A percentile compares a stretch with the other conserved stretches of the same genome.
These are phyloP conservation scores for Speleostelium caveatum DNA, from an alignment of 78 protist species.

Conservation along the genomic window DNA sequence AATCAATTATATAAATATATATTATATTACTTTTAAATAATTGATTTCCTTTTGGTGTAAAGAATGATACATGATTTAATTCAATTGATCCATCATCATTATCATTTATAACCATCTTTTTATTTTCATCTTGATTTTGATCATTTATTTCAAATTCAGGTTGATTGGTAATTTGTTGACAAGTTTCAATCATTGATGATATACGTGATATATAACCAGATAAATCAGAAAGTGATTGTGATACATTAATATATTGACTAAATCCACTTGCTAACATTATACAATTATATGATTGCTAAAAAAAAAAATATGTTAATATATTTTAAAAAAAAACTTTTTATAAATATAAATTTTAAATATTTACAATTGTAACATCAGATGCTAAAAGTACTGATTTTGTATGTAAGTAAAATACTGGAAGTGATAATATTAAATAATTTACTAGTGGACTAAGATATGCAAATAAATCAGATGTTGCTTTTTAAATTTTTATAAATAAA, in stretches of 20 bases:
- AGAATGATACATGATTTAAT: constrained; percentile 49
- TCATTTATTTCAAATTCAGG: not conserved
- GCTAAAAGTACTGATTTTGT: not conserved
- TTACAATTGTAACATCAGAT: constrained; percentile 54
- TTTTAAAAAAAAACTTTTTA: not conserved
- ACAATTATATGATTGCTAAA: constrained; percentile 69
- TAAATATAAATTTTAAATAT: not conserved
- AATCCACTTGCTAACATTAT: constrained; percentile 82
- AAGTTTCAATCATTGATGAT: constrained; percentile 64
- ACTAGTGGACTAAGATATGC: constrained; percentile 29
- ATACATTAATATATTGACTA: constrained; percentile 72
- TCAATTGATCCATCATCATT: constrained; percentile 12
- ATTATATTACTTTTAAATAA: constrained; percentile 36
- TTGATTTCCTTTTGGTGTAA: constrained; percentile 74
- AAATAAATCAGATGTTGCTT: constrained; percentile 68
- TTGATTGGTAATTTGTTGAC: constrained; percentile 5
- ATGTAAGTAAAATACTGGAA: constrained; percentile 48
- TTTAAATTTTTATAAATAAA: not conserved
- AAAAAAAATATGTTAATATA: not conserved
- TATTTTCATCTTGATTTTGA: not conserved
- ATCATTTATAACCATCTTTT: not conserved
- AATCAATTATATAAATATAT: not conserved
- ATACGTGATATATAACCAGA: constrained; percentile 70
- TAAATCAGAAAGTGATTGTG: constrained; percentile 42
- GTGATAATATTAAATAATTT: constrained; percentile 63